Base-by-base conservation (phyloP, 192 early-diverging fungal species). In the Entophlyctis helioformis region DNA sequence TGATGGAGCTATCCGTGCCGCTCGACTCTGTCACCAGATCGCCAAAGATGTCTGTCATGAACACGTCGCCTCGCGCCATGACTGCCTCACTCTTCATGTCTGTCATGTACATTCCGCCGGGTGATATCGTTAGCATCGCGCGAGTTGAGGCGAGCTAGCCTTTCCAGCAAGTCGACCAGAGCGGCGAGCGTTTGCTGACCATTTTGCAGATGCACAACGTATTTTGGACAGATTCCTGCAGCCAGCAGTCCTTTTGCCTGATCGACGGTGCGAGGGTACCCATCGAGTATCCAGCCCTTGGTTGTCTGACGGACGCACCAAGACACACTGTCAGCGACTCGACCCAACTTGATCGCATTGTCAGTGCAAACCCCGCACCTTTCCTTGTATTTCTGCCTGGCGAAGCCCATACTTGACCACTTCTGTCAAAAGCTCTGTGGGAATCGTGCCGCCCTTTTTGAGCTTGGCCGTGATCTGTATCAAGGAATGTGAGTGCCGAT, bases 201-300 rank as follows among this genome's bases (percentile, higher is more conserved):
- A 44, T 66, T 69, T 27, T 53, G 47, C 13, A 71, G 53, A 21
- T 48, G 12, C 18, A 64, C 51, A 2, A 55, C 43, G 36, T 63
- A 56, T 3, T 57, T 34, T 0, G 72, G 72, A 1, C 46, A 27
- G 8, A 71, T 36, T 32, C 52, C 62, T 1, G 52, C 54, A 9
- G 25, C 28, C 12, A 63, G 22, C 45, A 69, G 18, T 16, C 64
- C 67, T 32, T 62, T 4, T 2, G 53, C 59, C 54, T 75, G 69
- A 25, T 66, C 67, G 1, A 56, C n/a, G n/a, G 65, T 72, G 3
- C 53, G 16, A 3, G 72, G 72, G 44, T 64, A 75, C 35, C 66
- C 72, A 54, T 75, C 72, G 16, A 75, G 51, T 12, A 75, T 39
- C 72, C 72, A 75, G 1, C 72, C 72, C 1, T 46, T 39, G 16